phyloP scores from a whole-genome alignment of 2,329 filamentous ascomycete species.

The Cladosporium velox region DNA sequence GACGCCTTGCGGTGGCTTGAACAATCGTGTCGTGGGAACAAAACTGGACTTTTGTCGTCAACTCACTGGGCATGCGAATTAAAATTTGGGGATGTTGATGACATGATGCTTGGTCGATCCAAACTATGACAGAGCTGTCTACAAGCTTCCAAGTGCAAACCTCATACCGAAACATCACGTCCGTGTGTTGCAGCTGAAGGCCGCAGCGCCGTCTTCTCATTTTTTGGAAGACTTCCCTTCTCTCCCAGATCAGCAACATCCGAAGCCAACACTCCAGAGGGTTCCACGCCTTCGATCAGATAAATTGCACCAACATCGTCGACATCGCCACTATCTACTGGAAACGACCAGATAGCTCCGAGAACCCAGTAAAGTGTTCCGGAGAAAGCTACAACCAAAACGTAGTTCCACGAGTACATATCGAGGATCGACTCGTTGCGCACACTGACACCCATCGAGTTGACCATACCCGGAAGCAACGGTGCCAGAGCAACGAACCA shows the following conservation, averaged over 20 bases:
- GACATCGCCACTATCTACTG: constrained; percentile 4
- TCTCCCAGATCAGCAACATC: not conserved
- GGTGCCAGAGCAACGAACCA: constrained; percentile 60
- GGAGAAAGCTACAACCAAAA: constrained; percentile 16
- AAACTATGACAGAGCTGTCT: not conserved
- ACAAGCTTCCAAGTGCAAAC: not conserved
- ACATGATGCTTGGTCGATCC: not conserved
- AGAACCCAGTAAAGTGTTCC: constrained; percentile 15
- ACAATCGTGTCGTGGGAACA: not conserved
- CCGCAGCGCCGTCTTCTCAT: not conserved
- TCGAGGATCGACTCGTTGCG: constrained; percentile 2
- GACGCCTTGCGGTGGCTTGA: not conserved
- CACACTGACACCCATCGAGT: constrained; percentile 39
- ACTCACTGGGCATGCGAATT: not conserved
- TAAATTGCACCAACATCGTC: constrained; percentile 17
- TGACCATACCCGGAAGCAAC: constrained; percentile 57
- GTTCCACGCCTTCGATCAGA: constrained; percentile 12
- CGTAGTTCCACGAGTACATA: constrained; percentile 21
- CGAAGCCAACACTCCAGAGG: not conserved
- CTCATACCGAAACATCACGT: not conserved
- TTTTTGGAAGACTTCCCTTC: not conserved
- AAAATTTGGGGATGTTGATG: not conserved
- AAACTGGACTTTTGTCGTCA: not conserved
- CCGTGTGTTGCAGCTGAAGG: not conserved
- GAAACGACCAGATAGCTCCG: not conserved